Percentiles rank a stretch among this genome's conserved stretches.
These are phyloP conservation scores for Mycena sp. DNA, from an alignment of 1,284 basidiomycete species.

Conservation along the genomic window DNA sequence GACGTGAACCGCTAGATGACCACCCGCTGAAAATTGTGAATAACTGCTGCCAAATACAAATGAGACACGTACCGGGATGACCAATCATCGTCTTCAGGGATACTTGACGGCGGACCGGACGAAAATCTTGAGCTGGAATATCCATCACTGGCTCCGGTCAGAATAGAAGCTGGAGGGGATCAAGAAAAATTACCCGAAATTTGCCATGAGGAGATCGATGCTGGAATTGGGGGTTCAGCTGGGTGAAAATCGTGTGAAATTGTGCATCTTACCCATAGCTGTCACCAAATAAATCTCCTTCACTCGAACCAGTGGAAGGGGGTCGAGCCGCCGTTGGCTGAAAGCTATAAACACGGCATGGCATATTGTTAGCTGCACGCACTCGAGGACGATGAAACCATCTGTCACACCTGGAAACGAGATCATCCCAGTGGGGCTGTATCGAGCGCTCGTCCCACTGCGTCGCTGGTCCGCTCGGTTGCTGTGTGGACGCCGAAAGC, in stretches of 20 bases:
- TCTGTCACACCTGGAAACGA: no score
- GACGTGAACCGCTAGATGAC: no score
- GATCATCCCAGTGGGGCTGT: slow-evolving; percentile 5
- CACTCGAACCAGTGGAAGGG: not conserved
- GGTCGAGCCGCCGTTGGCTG: not conserved
- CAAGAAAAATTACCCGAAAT: slow-evolving; percentile 1
- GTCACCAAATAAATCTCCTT: not conserved
- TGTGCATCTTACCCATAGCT: no score
- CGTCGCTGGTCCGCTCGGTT: not conserved
- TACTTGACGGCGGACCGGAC: not conserved
- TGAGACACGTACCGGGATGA: no score
- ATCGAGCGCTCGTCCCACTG: not conserved
- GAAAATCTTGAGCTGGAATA: not conserved
- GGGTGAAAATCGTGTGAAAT: not conserved
- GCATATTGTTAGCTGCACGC: not conserved
- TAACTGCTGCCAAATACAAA: not conserved
- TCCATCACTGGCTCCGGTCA: not conserved
- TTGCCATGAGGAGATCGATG: slow-evolving; percentile 9
- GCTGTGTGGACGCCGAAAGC: not conserved
- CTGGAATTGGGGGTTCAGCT: not conserved
- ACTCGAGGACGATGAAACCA: not conserved
- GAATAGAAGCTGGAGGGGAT: not conserved
- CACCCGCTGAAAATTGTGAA: not conserved
- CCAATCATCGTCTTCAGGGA: no score
- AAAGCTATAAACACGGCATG: not conserved